Conservation (phyloP, 1,284 basidiomycete genomes). For the Abortiporus biennis region DNA sequence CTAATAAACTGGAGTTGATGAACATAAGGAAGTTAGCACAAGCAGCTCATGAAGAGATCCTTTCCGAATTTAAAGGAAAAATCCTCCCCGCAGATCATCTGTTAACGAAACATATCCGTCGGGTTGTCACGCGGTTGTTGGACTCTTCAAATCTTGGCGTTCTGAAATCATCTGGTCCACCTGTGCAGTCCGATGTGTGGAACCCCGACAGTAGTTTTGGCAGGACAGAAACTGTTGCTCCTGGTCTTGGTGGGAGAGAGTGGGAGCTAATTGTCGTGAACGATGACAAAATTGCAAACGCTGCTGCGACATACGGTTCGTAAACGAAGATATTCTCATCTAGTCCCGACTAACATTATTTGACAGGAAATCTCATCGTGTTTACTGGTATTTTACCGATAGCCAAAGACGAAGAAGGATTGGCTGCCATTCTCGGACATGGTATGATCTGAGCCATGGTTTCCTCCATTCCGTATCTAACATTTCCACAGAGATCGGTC, state of each 20-base stretch:
- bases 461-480: neutral
- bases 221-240: conserved; percentile 14
- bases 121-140: conserved; percentile 71
- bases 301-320: conserved; percentile 72
- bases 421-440: conserved; percentile 86
- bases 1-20: neutral
- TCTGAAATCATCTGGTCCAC: conserved; percentile 22
- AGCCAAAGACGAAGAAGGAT: conserved; percentile 72
- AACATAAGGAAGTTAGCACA: conserved; percentile 41
- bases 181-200: conserved; percentile 18
- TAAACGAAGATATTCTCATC: neutral
- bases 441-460: conserved; percentile 37
- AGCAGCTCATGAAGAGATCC: conserved; percentile 43
- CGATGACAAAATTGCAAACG: conserved; percentile 71
- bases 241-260: conserved; percentile 32
- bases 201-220: conserved; percentile 9
- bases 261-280: conserved; percentile 84
- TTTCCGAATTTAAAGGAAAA: conserved; percentile 47
- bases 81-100: conserved; percentile 71
- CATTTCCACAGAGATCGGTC: conserved; percentile 68
- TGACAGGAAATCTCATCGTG: conserved; percentile 72
- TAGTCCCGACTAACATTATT: conserved; percentile 3
- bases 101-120: conserved; percentile 57
- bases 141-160: conserved; percentile 66
- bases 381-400: conserved; percentile 88